phyloP scores from a whole-genome alignment of 108 stramenopile genomes.

The Skeletonema marinoi region DNA sequence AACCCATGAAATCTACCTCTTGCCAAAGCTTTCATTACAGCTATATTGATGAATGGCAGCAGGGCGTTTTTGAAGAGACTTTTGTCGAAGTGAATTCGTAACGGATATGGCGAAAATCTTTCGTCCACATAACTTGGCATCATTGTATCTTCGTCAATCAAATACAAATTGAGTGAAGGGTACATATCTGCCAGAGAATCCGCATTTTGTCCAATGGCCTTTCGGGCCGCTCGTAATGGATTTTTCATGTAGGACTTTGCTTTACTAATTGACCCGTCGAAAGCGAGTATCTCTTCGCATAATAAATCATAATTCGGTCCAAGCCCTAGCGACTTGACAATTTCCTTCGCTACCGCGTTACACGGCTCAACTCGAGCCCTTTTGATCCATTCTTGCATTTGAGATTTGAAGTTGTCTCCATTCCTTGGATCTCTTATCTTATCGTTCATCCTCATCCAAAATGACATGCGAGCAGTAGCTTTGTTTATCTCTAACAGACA shows the following conservation, averaged over 20 bases:
- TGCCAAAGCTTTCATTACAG: constrained; percentile 43
- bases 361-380: constrained; percentile 23
- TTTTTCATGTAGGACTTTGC: constrained; percentile 48
- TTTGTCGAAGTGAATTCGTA: constrained; percentile 42
- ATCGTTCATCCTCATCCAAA: constrained; percentile 49
- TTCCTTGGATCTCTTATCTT: constrained; percentile 17
- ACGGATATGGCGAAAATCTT: constrained; percentile 31
- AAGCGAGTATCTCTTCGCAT: constrained; percentile 39
- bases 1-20: constrained; percentile 27
- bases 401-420: constrained; percentile 32
- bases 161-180: constrained; percentile 52
- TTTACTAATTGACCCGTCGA: constrained; percentile 29
- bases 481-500: constrained; percentile 45
- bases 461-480: constrained; percentile 45
- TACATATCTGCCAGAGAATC: constrained; percentile 40
- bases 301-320: constrained; percentile 24
- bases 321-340: constrained; percentile 28
- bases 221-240: constrained; percentile 51
- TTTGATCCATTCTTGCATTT: constrained; percentile 39
- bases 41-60: constrained; percentile 68
- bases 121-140: constrained; percentile 42
- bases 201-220: constrained; percentile 44
- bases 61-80: constrained; percentile 35
- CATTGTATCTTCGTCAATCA: constrained; percentile 66
- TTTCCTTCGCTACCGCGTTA: constrained; percentile 23